Evolutionary conservation across 2,329 filamentous ascomycete species (phyloP).

Genomic region (Paecilomyces dactylethromorphus): DNA sequence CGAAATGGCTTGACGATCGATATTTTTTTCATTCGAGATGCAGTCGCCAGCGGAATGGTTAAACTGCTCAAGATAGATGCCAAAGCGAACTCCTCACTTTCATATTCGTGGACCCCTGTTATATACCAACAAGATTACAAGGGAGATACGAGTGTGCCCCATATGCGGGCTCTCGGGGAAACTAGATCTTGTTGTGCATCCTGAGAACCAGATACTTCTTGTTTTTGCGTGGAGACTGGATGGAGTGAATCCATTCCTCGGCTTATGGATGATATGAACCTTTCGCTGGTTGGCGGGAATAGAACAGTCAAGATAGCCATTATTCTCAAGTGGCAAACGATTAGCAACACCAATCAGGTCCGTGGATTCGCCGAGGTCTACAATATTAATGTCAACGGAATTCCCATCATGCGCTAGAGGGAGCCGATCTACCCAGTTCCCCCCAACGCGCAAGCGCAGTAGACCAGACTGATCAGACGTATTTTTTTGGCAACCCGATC

Average conservation of each 20-base stretch:
- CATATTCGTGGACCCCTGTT: too few relatives aligned
- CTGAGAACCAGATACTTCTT: background rate
- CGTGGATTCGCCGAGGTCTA: background rate
- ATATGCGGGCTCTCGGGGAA: conserved; percentile 1
- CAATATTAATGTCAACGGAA: background rate
- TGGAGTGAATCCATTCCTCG: background rate
- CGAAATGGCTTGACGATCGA: too few relatives aligned
- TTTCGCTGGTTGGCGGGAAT: conserved; percentile 1
- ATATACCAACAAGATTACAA: too few relatives aligned
- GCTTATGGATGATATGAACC: conserved; percentile 2
- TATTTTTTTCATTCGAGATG: too few relatives aligned
- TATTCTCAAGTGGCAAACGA: background rate
- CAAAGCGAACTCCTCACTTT: too few relatives aligned
- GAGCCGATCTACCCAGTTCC: background rate
- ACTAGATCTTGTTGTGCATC: background rate
- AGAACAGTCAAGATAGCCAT: background rate
- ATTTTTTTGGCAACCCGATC: background rate
- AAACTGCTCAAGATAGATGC: too few relatives aligned
- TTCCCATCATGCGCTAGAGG: background rate
- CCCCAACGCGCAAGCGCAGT: background rate
- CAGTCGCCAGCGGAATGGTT: too few relatives aligned
- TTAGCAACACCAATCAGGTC: background rate
- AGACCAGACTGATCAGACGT: background rate
- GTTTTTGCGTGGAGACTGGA: background rate
- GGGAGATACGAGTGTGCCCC: too few relatives aligned